Percentiles rank a stretch among this genome's conserved stretches.
Conservation (phyloP, 225 moss, liverwort and hornwort species). For the Takakia lepidozioides region DNA sequence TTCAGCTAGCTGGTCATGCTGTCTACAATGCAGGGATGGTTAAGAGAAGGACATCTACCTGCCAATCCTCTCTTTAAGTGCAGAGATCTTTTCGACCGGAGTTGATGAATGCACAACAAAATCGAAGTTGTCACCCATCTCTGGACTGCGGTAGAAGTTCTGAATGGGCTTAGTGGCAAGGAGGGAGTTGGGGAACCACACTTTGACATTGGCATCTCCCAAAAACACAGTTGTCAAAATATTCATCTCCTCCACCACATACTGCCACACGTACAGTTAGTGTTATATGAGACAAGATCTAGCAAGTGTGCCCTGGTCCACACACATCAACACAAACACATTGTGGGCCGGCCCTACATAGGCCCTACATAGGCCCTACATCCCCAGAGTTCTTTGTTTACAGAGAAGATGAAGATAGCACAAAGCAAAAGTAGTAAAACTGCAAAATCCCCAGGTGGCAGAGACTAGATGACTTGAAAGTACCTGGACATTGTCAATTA, state of each 20-base stretch:
- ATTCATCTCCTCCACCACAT: slow-evolving; percentile 69
- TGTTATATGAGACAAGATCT: no score
- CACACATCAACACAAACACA: no score
- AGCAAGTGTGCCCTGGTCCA: no score
- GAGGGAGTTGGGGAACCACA: slow-evolving; percentile 55
- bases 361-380: no score
- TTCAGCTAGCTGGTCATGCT: no score
- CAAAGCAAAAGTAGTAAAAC: no score
- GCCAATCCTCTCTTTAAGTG: slow-evolving; percentile 59
- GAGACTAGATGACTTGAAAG: background rate
- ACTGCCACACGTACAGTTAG: no score
- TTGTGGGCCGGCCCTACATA: no score
- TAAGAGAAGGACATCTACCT: slow-evolving; percentile 24
- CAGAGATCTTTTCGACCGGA: slow-evolving; percentile 61
- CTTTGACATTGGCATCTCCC: slow-evolving; percentile 51
- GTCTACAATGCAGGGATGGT: no score
- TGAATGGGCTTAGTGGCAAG: slow-evolving; percentile 54
- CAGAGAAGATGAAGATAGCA: no score
- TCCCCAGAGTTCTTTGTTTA: no score
- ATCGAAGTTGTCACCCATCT: slow-evolving; percentile 52
- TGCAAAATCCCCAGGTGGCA: no score
- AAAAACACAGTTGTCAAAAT: slow-evolving; percentile 55
- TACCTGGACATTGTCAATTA: slow-evolving; percentile 79
- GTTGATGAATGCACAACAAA: slow-evolving; percentile 47
- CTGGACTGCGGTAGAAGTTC: slow-evolving; percentile 60